Evolutionary conservation across 176 grass and related monocot species (phyloP), one percentile per base, ranked within the genome.

Genomic region (Bromus sterilis): DNA sequence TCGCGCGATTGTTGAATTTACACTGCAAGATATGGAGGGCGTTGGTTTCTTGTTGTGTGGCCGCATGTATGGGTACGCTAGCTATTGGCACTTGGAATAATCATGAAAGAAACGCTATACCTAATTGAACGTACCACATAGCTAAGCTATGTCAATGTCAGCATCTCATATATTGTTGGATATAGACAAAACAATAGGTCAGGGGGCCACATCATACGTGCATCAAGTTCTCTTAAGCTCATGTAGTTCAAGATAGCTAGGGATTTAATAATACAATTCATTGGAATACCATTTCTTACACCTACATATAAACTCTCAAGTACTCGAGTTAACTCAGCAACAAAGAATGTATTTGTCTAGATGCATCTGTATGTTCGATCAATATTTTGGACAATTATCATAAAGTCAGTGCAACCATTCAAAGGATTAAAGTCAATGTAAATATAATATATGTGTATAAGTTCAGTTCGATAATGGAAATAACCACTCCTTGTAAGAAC

Each of bases 101-200:
- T 31, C 71, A 72, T 87, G 87, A 97, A 89, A 97, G 82, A 82
- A 90, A 97, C 91, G 53, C 66, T 57, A 83, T 80, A 92, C 82
- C 91, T 86, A 84, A 92, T 40, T 24, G 26, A 35, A 64, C 5
- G 72, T 62, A 80, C 59, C 86, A 84, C 78, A 51, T 59, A 62
- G 74, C 43, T 60, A 41, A 63, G 25, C 25, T 71, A 64, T 46
- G 68, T 74, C 36, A 65, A 64, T 46, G 68, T 74, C 36, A 65
- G 56, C 23, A 68, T 89, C 66, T 80, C 43, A 71, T 46, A 30
- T 78, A 80, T 53, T 58, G 35, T 76, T 70, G 74, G 69, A 80
- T 84, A 74, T 74, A 78, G 88, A 82, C 74, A 83, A 90, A 86
- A 46, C 34, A 83, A 89, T 51, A 78, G 88, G 83, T 79, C 79